Evolutionary conservation across 2,329 filamentous ascomycete species (phyloP).

Genomic region (Phialemoniopsis sp.): DNA sequence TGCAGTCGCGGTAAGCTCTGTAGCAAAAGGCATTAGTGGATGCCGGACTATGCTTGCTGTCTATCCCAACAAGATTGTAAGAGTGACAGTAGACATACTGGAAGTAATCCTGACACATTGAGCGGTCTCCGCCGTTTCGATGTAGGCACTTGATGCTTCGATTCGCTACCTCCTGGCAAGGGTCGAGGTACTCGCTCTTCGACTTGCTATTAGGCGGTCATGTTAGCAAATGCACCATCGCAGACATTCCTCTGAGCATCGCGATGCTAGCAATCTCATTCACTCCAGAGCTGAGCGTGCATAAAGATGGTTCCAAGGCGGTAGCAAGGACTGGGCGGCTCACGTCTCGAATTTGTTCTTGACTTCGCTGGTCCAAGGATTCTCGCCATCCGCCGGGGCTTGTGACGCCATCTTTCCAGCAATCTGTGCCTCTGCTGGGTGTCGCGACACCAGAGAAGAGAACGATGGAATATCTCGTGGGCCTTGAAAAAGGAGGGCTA

Average conservation of each 20-base stretch:
- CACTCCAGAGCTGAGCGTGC: too few relatives aligned
- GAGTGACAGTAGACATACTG: constrained; percentile 56
- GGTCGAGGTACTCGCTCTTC: constrained; percentile 88
- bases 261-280: background rate
- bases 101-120: constrained; percentile 95
- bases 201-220: constrained; percentile 59
- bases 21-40: background rate
- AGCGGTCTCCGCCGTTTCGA: constrained; percentile 78
- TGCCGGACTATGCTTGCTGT: background rate
- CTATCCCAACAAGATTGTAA: too few relatives aligned
- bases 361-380: constrained; percentile 54
- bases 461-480: too few relatives aligned
- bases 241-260: background rate
- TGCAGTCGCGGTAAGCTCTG: constrained; percentile 91
- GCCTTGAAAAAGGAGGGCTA: too few relatives aligned
- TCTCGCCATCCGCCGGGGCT: constrained; percentile 15
- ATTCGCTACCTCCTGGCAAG: constrained; percentile 87
- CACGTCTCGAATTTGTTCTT: constrained; percentile 63
- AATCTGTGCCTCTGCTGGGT: too few relatives aligned
- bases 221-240: constrained; percentile 7
- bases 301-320: too few relatives aligned
- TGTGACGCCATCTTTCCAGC: too few relatives aligned
- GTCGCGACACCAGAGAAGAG: too few relatives aligned
- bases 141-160: constrained; percentile 84
- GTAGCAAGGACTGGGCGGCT: constrained; percentile 15